These are phyloP conservation scores for Trifolium repens DNA, from an alignment of 306 rosid genomes.

Conservation along the genomic window DNA sequence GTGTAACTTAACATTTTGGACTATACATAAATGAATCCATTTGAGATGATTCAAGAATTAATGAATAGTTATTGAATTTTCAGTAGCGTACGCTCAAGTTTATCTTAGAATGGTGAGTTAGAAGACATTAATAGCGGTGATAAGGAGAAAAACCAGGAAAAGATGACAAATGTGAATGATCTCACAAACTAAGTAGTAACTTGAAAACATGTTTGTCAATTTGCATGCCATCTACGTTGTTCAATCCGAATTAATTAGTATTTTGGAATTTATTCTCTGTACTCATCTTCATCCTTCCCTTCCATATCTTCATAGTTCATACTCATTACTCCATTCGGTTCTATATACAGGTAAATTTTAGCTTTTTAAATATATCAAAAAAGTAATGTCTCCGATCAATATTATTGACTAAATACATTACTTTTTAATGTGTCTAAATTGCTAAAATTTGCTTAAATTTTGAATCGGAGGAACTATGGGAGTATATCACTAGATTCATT, in stretches of 20 bases:
- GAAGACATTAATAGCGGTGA: constrained; percentile 46
- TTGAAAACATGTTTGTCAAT: constrained; percentile 35
- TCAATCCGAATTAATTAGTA: constrained; percentile 17
- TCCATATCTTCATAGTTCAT: neutral
- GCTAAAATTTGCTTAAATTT: no score
- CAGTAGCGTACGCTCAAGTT: constrained; percentile 11
- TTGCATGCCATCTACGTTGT: constrained; percentile 49
- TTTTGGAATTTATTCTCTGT: constrained; percentile 25
- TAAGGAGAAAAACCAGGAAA: constrained; percentile 47
- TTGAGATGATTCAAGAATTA: constrained; percentile 21
- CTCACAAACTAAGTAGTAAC: constrained; percentile 18
- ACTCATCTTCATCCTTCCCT: constrained; percentile 31
- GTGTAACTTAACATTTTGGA: constrained; percentile 12
- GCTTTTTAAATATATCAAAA: no score
- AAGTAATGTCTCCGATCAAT: no score
- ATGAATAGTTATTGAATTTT: constrained; percentile 30
- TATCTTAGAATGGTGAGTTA: neutral
- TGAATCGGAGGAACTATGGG: no score
- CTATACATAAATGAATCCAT: constrained; percentile 9
- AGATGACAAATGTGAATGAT: constrained; percentile 55
- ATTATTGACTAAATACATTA: no score
- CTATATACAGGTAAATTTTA: no score
- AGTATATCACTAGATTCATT: no score
- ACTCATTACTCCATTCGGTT: no score
- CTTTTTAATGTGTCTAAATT: no score